These are phyloP conservation scores for Gossypium ekmanianum DNA, from an alignment of 345 rosid genomes.

Conservation along the genomic window DNA sequence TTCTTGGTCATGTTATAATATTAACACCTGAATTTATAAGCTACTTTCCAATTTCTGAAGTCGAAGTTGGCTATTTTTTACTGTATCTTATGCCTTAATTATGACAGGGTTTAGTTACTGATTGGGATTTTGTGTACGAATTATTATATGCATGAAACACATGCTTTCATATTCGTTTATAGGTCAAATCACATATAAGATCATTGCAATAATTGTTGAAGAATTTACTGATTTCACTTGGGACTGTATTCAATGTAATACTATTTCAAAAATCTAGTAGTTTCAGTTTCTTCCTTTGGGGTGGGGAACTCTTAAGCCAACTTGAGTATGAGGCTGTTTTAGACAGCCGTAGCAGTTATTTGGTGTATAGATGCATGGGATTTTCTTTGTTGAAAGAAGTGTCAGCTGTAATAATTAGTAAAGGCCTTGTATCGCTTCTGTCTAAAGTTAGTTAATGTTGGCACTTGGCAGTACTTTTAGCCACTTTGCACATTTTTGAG, in stretches of 20 bases:
- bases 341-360: neutral
- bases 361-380: neutral
- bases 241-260: neutral
- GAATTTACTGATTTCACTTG: neutral
- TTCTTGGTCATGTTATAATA: neutral
- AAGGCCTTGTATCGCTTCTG: neutral
- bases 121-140: neutral
- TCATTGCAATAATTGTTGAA: neutral
- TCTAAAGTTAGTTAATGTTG: neutral
- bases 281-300: neutral
- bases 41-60: neutral
- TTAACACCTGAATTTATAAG: neutral
- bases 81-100: neutral
- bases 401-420: neutral
- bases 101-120: neutral
- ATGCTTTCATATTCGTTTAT: neutral
- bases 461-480: neutral
- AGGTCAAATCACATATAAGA: neutral
- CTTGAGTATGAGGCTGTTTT: neutral
- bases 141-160: neutral
- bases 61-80: neutral
- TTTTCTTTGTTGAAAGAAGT: neutral
- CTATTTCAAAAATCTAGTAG: neutral
- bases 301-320: neutral
- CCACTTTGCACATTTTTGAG: neutral